Evolutionary conservation across 2,329 filamentous ascomycete genomes (phyloP), one percentile per base, ranked within the genome.

Genomic region (Alternaria sp.): DNA sequence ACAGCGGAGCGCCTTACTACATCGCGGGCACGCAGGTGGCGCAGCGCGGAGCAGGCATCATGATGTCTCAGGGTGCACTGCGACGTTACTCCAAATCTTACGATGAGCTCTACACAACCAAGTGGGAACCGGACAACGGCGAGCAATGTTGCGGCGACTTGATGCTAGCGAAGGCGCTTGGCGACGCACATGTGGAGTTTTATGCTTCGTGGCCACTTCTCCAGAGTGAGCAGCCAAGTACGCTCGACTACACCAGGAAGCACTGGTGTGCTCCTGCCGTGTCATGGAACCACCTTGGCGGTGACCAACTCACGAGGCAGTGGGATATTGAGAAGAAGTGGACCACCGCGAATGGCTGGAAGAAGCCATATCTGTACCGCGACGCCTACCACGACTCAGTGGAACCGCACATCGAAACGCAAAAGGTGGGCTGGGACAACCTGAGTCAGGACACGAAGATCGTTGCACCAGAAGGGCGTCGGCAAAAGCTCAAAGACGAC

Each of bases 231-330:
- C 80, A 78, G 20, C 80, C 80, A 6, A 68, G 69, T 37, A 79
- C 78, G 0, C 72, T 84, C 26, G 77, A 81, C 43, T 84, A 77
- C 74, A 76, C 73, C 1, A 54, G 72, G 11, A 73, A 70, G 37
- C 74, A 82, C 18, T 84, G 82, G 82, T 85, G 83, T 63, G 63
- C 68, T 1, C 81, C 82, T 6, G 78, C 78, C 11, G 68, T 84
- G 5, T 79, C 77, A 4, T 81, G 78, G 79, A 75, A 81, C 43
- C 71, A 75, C 25, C 67, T 79, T 58, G 60, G 63, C 3, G 41
- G 60, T 3, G 66, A 66, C 2, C 69, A 75, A 7, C 69, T 78
- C 14, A 69, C 72, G 10, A 60, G 53, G 53, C 66, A 78, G 26
- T 80, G 78, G 78, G 61, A 72, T 5, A 58, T 71, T 11, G 75